Conservation (phyloP, 108 stramenopile genomes). For the Nitzschia sp. region DNA sequence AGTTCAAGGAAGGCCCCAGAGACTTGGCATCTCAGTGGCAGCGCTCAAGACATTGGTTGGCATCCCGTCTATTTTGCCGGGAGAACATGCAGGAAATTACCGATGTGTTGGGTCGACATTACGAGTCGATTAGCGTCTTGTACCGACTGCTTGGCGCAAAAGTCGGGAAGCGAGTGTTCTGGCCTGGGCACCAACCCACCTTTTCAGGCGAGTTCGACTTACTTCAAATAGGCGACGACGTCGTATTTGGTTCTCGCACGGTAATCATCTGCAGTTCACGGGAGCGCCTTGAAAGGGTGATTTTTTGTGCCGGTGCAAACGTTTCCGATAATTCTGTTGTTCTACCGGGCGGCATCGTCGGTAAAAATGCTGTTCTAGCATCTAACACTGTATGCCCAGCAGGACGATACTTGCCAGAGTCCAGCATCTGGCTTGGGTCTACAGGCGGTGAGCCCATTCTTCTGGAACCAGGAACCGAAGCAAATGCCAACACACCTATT, state of each 20-base stretch:
- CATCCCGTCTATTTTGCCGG: constrained; percentile 39
- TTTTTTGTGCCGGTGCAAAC: constrained; percentile 54
- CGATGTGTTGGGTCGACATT: constrained; percentile 60
- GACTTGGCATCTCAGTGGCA: constrained; percentile 46
- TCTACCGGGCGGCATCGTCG: constrained; percentile 52
- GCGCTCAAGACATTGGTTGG: constrained; percentile 42
- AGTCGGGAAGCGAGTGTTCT: constrained; percentile 64
- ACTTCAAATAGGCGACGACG: constrained; percentile 68
- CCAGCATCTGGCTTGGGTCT: constrained; percentile 53
- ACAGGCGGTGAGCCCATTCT: constrained; percentile 48
- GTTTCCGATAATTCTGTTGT: constrained; percentile 58
- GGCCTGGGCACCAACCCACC: constrained; percentile 55
- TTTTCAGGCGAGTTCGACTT: constrained; percentile 64
- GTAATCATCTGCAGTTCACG: constrained; percentile 38
- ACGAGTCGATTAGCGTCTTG: constrained; percentile 46
- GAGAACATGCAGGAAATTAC: constrained; percentile 46
- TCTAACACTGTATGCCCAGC: constrained; percentile 54
- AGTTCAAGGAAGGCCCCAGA: constrained; percentile 51
- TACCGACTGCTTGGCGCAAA: constrained; percentile 64
- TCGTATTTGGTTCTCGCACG: constrained; percentile 65
- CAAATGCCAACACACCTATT: constrained; percentile 4
- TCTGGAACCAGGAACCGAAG: constrained; percentile 44
- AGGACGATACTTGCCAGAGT: constrained; percentile 50
- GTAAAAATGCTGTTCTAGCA: constrained; percentile 61
- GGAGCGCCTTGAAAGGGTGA: constrained; percentile 39